A percentile compares a stretch with the other conserved stretches of the same genome.
These are phyloP conservation scores for Pulicaria dysenterica DNA, from an alignment of 129 eudicot genomes.

Conservation along the genomic window DNA sequence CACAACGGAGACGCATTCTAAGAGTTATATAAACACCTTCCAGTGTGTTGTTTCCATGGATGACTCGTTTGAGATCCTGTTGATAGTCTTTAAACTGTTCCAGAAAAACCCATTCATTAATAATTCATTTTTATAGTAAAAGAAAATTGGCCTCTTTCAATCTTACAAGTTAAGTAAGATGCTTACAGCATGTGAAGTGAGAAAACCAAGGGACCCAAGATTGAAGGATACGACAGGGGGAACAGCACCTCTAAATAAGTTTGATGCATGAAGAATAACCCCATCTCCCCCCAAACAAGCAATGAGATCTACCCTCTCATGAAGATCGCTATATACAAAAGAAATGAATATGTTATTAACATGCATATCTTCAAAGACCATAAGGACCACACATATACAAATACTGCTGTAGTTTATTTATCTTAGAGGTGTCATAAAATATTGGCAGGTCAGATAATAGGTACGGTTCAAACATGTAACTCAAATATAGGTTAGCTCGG, in stretches of 20 bases:
- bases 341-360: slow-evolving; percentile 27
- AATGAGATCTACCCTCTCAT: slow-evolving; percentile 93
- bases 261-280: slow-evolving; percentile 96
- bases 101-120: slow-evolving; percentile 6
- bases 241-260: slow-evolving; percentile 91
- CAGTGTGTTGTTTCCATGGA: slow-evolving; percentile 84
- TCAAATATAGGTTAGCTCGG: not conserved
- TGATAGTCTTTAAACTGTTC: slow-evolving; percentile 81
- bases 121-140: not conserved
- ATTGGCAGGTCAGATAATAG: not conserved
- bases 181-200: slow-evolving; percentile 85
- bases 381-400: not conserved
- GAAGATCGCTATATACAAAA: slow-evolving; percentile 75
- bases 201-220: slow-evolving; percentile 98
- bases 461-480: not conserved
- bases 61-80: slow-evolving; percentile 80
- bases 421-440: not conserved
- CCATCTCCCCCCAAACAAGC: slow-evolving; percentile 99
- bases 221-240: slow-evolving; percentile 98
- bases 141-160: not conserved
- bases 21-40: slow-evolving; percentile 98
- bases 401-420: not conserved
- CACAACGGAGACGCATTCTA: slow-evolving; percentile 95
- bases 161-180: slow-evolving; percentile 30
- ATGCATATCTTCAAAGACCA: not conserved